phyloP scores from a whole-genome alignment of 768 basidiomycete genomes.

The Termitomyces sp. region DNA sequence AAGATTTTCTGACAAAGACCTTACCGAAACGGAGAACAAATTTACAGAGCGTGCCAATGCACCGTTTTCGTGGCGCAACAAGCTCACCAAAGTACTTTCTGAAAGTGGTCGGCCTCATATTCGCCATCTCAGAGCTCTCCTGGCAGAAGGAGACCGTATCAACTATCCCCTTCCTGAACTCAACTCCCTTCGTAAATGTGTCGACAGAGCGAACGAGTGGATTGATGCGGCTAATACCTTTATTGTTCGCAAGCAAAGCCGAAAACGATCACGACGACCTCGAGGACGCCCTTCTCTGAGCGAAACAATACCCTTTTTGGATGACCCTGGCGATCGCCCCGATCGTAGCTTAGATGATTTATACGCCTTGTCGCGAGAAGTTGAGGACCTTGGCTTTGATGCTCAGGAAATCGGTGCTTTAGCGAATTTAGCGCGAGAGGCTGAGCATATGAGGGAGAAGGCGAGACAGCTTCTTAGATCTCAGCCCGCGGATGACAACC shows the following conservation, averaged over 20 bases:
- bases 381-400: slow-evolving; percentile 80
- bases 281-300: slow-evolving; percentile 46
- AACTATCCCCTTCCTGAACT: slow-evolving; percentile 71
- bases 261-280: slow-evolving; percentile 68
- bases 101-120: slow-evolving; percentile 71
- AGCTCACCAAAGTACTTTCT: slow-evolving; percentile 59
- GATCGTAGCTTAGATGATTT: slow-evolving; percentile 72
- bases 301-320: slow-evolving; percentile 27
- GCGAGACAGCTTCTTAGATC: slow-evolving; percentile 47
- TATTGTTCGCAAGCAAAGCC: slow-evolving; percentile 72
- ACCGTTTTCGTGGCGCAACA: slow-evolving; percentile 71
- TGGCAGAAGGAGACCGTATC: slow-evolving; percentile 88
- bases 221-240: slow-evolving; percentile 79
- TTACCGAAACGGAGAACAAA: slow-evolving; percentile 60
- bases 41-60: slow-evolving; percentile 68
- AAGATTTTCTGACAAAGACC: slow-evolving; percentile 76
- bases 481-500: slow-evolving; percentile 38
- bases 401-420: slow-evolving; percentile 66
- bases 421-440: slow-evolving; percentile 48
- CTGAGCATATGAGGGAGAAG: slow-evolving; percentile 58
- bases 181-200: slow-evolving; percentile 67
- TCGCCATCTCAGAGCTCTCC: slow-evolving; percentile 73
- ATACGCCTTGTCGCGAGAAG: slow-evolving; percentile 63
- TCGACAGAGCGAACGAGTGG: slow-evolving; percentile 81
- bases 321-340: slow-evolving; percentile 63